Base-by-base conservation (phyloP, 768 basidiomycete genomes). In the Asterophora lycoperdoides region DNA sequence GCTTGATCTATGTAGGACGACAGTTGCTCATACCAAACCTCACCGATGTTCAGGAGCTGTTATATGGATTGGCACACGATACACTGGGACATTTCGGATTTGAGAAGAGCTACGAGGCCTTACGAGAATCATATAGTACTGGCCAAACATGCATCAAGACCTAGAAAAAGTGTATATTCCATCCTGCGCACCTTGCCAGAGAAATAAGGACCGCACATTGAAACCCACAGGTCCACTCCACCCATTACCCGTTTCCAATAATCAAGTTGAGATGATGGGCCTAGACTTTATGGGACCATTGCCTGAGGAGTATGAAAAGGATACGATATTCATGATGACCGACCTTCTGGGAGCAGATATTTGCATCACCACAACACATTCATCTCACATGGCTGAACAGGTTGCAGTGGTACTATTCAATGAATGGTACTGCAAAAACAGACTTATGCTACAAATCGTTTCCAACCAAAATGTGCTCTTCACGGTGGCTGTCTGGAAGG, bases 211-310 rank as follows among this genome's bases (percentile, higher is more conserved):
- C 0, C 35, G 38, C 0, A 68, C 64, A 0, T 49, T 53, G 1
- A 52, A 51, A 9, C 54, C 56, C 3, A 20, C 55, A 6, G 69
- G 71, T 18, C 60, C 71, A 0, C 56, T 63, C 44, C 39, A 59
- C 46, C 49, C 61, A 10, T 41, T 54, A 30, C 13, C 56, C 40
- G 3, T 75, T 58, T 51, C 65, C 56, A 51, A 59, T 55, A 0
- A 37, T 60, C 5, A 56, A 49, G 53, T 54, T 28, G 1, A 58
- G 0, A 65, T 60, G 0, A 49, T 75, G 0, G 60, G 60, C 0
- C 59, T 69, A 0, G 63, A 70, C 32, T 69, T 69, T 43, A 57
- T 69, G 8, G 65, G 67, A 0, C 67, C 63, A 0, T 44, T 71
- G 0, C 66, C 64, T 0, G 38, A 46, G 13, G 64, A 70, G 5